Evolutionary conservation across 2,329 filamentous ascomycete species (phyloP).

Genomic region (Ophiostoma sp.): DNA sequence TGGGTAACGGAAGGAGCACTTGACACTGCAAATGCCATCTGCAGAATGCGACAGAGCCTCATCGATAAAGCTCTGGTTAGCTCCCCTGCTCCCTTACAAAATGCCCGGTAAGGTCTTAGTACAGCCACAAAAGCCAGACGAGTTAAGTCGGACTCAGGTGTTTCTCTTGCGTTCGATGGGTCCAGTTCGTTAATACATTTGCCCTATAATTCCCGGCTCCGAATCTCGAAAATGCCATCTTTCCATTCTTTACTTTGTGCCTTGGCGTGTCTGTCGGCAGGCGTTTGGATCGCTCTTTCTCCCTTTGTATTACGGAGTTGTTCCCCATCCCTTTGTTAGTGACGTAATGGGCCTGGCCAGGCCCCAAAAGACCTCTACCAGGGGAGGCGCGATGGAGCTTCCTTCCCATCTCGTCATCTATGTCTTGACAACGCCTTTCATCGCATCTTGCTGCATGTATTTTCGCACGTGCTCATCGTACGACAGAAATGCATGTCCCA

Average conservation of each 20-base stretch:
- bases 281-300: constrained; percentile 1
- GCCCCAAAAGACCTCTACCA: background rate
- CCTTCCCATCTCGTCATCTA: background rate
- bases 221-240: background rate
- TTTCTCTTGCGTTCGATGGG: background rate
- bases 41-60: background rate
- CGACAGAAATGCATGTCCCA: background rate
- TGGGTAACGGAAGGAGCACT: background rate
- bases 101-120: background rate
- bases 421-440: background rate
- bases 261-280: background rate
- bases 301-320: constrained; percentile 1
- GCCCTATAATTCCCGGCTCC: background rate
- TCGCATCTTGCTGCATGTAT: background rate
- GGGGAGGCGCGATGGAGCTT: constrained; percentile 1
- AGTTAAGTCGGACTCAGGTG: background rate
- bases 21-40: background rate
- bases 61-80: background rate
- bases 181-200: background rate
- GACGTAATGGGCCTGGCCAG: constrained; percentile 16
- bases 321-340: constrained; percentile 8
- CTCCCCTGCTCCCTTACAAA: background rate
- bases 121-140: background rate
- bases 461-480: background rate
- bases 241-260: background rate